Evolutionary conservation across 306 rosid species (phyloP), one percentile per base, ranked within the genome.

Genomic region (Sechiopsis laciniata): DNA sequence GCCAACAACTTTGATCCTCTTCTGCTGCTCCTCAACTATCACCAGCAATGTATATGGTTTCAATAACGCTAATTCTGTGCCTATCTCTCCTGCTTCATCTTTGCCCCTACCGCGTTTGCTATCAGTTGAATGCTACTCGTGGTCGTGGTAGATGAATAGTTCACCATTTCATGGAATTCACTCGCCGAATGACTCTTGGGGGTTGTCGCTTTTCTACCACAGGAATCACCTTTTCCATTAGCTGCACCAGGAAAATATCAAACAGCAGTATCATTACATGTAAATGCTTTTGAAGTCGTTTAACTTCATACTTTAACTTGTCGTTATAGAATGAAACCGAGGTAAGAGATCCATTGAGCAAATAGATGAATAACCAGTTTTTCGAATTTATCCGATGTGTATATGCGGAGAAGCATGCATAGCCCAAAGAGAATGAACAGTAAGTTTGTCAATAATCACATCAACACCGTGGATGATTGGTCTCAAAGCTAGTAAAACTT

Each of bases 201-300:
- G 89, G 95, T 74, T 75, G 79, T 77, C 78, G 90, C 88, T 86
- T 86, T 83, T 94, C 97, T 45, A 73, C 89, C 42, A 87, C 26
- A 7, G 97, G 98, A 50, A 94, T 84, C 48, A 94, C 76, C 15
- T 86, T 85, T 77, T 90, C 95, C 92, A 90, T 88, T 64, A 94
- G 83, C 98, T 94, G 91, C 89, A 82, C 24, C 24, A 80, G 29
- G 73, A 55, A 74, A 48, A 32, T 73, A 66, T 20, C 62, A 72
- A 55, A 20, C 35, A 50, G 55, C 37, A 42, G 37, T 67, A 67
- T 11, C 29, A 66, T 66, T 40, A 11, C 50, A 45, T 45, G 55
- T 19, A 66, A 40, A 66, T 3, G 17, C 24, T 10, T 10, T n/a
- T 12, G 37, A 17, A 10, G 53, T 37, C 9, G 53, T 40, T 65